Conservation (phyloP, 371 early-diverging fungal genomes). For the Mucor irregularis region DNA sequence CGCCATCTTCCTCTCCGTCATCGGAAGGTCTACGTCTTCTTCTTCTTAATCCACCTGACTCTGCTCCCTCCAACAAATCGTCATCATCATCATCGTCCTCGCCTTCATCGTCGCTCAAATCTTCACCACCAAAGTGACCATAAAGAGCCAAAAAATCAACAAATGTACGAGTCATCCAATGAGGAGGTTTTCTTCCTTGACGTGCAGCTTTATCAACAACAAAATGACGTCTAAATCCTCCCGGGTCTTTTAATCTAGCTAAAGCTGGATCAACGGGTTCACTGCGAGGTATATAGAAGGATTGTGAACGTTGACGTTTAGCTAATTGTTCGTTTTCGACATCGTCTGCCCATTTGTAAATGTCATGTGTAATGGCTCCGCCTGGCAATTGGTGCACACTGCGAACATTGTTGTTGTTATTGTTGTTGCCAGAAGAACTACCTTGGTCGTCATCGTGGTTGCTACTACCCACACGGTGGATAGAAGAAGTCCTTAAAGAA, state of each 20-base stretch:
- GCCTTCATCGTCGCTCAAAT: slow-evolving; percentile 44
- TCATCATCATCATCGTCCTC: slow-evolving; percentile 31
- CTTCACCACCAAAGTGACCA: slow-evolving; percentile 92
- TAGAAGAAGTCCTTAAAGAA: slow-evolving; percentile 21
- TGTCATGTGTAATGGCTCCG: slow-evolving; percentile 59
- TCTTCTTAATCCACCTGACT: slow-evolving; percentile 12
- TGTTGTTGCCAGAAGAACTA: slow-evolving; percentile 5
- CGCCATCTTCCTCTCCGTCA: slow-evolving; percentile 25
- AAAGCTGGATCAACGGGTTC: slow-evolving; percentile 39
- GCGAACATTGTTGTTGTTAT: too few relatives aligned
- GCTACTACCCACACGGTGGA: slow-evolving; percentile 15
- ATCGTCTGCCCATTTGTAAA: slow-evolving; percentile 60
- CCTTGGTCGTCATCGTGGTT: slow-evolving; percentile 15
- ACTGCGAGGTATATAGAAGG: slow-evolving; percentile 35
- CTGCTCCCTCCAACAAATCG: slow-evolving; percentile 11
- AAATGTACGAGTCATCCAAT: slow-evolving; percentile 84
- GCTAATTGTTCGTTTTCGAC: slow-evolving; percentile 35
- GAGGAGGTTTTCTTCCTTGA: slow-evolving; percentile 65
- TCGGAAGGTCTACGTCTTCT: slow-evolving; percentile 14
- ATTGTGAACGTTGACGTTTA: slow-evolving; percentile 40
- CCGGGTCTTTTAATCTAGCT: slow-evolving; percentile 66
- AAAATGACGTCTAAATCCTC: slow-evolving; percentile 90
- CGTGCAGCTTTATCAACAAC: slow-evolving; percentile 73
- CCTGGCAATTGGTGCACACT: slow-evolving; percentile 52
- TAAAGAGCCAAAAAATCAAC: slow-evolving; percentile 91